These are phyloP conservation scores for Backusella tuberculispora DNA, from an alignment of 192 early-diverging fungal genomes.

Conservation along the genomic window DNA sequence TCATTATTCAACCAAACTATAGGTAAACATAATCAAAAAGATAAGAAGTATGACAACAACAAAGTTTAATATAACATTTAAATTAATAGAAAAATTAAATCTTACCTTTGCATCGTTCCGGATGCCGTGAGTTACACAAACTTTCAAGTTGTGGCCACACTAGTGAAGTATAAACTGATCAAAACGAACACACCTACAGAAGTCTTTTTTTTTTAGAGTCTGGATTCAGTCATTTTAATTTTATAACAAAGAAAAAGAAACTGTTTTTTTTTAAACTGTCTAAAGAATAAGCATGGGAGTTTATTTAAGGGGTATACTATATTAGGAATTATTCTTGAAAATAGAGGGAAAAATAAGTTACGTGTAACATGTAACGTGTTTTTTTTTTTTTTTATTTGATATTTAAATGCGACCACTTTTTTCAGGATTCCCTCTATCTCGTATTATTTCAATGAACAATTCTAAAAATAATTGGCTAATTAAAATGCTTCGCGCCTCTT, in stretches of 20 bases:
- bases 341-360: not conserved
- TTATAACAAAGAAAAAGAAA: not conserved
- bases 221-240: not conserved
- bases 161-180: conserved; percentile 1
- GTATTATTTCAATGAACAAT: not conserved
- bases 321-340: not conserved
- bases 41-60: not conserved
- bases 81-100: not conserved
- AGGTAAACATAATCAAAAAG: not conserved
- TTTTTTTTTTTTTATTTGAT: not conserved
- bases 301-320: not conserved
- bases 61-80: not conserved
- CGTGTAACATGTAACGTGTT: not conserved
- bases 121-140: not conserved
- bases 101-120: not conserved
- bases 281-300: not conserved
- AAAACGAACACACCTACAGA: not conserved
- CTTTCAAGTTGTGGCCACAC: not conserved
- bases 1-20: not conserved
- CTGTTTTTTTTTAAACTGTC: not conserved
- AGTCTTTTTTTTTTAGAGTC: not conserved
- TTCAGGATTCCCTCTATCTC: not conserved
- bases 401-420: conserved; percentile 6
- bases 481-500: not conserved
- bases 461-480: not conserved